Percentiles rank a stretch among this genome's conserved stretches.
Conservation (phyloP, 1,284 basidiomycete species). For the Boletus semigastroideus region DNA sequence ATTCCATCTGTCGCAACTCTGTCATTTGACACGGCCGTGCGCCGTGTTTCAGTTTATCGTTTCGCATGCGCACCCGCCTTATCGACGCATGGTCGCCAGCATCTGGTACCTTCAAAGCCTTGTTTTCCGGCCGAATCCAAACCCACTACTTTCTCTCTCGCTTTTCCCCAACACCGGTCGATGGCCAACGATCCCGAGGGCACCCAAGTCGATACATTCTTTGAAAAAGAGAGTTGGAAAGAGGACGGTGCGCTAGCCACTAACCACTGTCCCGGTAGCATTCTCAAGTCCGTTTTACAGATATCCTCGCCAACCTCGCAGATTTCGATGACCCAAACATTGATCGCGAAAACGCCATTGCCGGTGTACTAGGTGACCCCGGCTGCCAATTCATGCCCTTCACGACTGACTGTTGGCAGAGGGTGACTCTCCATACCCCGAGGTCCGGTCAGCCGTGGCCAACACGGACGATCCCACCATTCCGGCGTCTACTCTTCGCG, state of each 20-base stretch:
- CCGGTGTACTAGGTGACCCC: constrained; percentile 37
- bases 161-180: background rate
- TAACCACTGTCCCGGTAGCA: too few species aligned
- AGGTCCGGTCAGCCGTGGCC: constrained; percentile 75
- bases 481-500: constrained; percentile 60
- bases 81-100: constrained; percentile 4
- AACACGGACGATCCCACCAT: constrained; percentile 69
- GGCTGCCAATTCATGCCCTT: background rate
- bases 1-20: background rate
- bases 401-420: constrained; percentile 28
- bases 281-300: constrained; percentile 7
- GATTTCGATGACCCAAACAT: constrained; percentile 69
- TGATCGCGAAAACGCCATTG: constrained; percentile 44
- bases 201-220: background rate
- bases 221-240: constrained; percentile 14
- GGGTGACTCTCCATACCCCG: constrained; percentile 68
- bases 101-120: background rate
- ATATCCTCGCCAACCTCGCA: constrained; percentile 1
- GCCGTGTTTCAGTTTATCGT: constrained; percentile 3
- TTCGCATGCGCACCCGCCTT: constrained; percentile 5
- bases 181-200: constrained; percentile 15
- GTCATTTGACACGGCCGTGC: background rate
- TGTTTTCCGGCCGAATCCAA: background rate
- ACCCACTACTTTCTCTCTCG: too few species aligned
- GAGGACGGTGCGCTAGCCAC: constrained; percentile 10